A percentile compares a stretch with the other conserved stretches of the same genome.
Evolutionary conservation across 169 alveolate species (phyloP).

Genomic region (Plasmodium ovale): DNA sequence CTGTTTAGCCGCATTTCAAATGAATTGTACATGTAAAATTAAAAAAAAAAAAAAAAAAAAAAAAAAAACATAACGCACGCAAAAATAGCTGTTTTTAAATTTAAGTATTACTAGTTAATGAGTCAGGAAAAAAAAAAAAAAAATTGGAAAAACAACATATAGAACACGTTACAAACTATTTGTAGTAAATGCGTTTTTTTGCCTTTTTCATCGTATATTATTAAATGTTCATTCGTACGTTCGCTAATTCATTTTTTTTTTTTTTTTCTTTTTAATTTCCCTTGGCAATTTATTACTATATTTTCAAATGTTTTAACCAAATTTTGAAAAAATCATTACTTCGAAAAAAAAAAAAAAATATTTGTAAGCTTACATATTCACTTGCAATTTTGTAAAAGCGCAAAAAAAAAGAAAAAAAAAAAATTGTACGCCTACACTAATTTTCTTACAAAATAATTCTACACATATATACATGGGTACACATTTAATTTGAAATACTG

Average conservation of each 20-base stretch:
- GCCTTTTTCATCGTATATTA: not conserved
- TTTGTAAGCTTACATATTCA: not conserved
- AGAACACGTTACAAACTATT: not conserved
- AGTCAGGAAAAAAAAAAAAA: not conserved
- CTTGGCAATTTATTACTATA: not conserved
- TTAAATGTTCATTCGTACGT: not conserved
- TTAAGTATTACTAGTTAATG: not conserved
- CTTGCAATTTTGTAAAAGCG: not conserved
- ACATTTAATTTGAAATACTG: not conserved
- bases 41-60: slow-evolving; percentile 10
- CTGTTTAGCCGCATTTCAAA: slow-evolving; percentile 15
- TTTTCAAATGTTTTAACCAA: not conserved
- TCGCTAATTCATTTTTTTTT: not conserved
- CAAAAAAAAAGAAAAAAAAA: not conserved
- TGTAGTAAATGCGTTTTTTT: not conserved
- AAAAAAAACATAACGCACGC: slow-evolving; percentile 33
- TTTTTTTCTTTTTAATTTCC: not conserved
- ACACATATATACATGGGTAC: not conserved
- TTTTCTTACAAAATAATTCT: not conserved
- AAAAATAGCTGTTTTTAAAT: slow-evolving; percentile 17
- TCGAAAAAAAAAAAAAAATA: too few relatives aligned
- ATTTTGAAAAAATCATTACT: not conserved
- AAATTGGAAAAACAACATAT: not conserved
- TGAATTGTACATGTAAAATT: slow-evolving; percentile 12
- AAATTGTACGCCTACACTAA: not conserved